Evolutionary conservation across 495 filamentous ascomycete species (phyloP).

Genomic region (Aspergillus egyptiacus): DNA sequence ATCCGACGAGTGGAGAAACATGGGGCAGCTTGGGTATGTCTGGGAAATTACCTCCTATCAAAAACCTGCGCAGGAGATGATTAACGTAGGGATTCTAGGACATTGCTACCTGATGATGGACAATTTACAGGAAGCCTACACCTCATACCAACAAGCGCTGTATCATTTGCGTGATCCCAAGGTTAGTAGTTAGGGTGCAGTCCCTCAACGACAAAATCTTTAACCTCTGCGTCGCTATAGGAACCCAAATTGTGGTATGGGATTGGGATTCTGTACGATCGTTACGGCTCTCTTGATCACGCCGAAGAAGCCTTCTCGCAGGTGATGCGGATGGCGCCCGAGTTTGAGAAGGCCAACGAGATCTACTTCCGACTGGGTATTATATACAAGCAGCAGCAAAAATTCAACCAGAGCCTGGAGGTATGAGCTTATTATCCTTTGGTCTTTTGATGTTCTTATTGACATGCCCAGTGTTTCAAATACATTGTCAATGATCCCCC

Average conservation of each 20-base stretch:
- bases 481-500: slow-evolving; percentile 95
- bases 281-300: slow-evolving; percentile 95
- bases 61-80: neutral
- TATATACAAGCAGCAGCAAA: slow-evolving; percentile 98
- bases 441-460: neutral
- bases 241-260: slow-evolving; percentile 99
- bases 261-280: slow-evolving; percentile 95
- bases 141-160: slow-evolving; percentile 93
- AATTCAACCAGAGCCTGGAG: slow-evolving; percentile 87
- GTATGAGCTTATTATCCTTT: slow-evolving; percentile 41
- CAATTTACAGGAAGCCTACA: slow-evolving; percentile 93
- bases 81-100: slow-evolving; percentile 39
- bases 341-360: slow-evolving; percentile 98
- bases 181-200: slow-evolving; percentile 43
- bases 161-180: slow-evolving; percentile 93
- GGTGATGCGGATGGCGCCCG: slow-evolving; percentile 97
- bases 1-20: slow-evolving; percentile 83
- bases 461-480: slow-evolving; percentile 72
- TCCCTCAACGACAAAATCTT: neutral
- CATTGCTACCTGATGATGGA: slow-evolving; percentile 99
- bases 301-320: slow-evolving; percentile 98
- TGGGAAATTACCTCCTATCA: neutral
- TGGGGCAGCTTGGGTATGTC: slow-evolving; percentile 86
- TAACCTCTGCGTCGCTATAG: slow-evolving; percentile 38
- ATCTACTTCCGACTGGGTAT: slow-evolving; percentile 98